Conservation (phyloP, 768 basidiomycete genomes). For the Boletus subparvulus region DNA sequence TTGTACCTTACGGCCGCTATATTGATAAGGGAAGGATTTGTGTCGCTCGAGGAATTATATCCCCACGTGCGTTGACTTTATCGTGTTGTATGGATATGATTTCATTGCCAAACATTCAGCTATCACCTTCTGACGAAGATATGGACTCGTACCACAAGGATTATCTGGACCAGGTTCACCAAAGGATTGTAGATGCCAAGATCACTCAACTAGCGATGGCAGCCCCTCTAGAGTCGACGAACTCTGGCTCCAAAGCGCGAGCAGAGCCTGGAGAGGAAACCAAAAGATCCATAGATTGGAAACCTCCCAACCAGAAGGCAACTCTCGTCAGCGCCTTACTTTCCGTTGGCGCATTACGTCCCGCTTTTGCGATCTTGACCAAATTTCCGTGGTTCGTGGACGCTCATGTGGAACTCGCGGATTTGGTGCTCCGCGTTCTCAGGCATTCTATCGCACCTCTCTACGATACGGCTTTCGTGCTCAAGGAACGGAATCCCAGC, state of each 20-base stretch:
- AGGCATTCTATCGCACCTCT: slow-evolving; percentile 67
- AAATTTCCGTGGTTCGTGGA: slow-evolving; percentile 86
- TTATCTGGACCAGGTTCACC: slow-evolving; percentile 60
- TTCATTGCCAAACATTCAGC: slow-evolving; percentile 39
- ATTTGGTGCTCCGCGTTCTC: slow-evolving; percentile 77
- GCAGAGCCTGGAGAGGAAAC: slow-evolving; percentile 38
- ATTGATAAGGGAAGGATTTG: slow-evolving; percentile 85
- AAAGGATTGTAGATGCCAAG: slow-evolving; percentile 67
- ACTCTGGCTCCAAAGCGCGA: slow-evolving; percentile 41
- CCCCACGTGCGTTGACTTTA: slow-evolving; percentile 66
- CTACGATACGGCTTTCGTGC: slow-evolving; percentile 51
- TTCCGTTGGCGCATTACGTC: slow-evolving; percentile 78
- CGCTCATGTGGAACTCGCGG: slow-evolving; percentile 79
- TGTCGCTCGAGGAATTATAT: slow-evolving; percentile 85
- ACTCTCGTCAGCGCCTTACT: slow-evolving; percentile 79
- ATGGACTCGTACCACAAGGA: slow-evolving; percentile 69
- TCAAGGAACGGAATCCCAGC: slow-evolving; percentile 60
- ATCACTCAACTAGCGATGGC: slow-evolving; percentile 82
- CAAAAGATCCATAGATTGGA: slow-evolving; percentile 38
- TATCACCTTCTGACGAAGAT: slow-evolving; percentile 71
- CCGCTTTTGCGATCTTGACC: slow-evolving; percentile 74
- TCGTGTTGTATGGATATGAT: not conserved
- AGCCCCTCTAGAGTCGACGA: slow-evolving; percentile 66
- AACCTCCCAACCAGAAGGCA: slow-evolving; percentile 72
- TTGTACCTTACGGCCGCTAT: slow-evolving; percentile 83